Conservation (phyloP, 805 yeast species). For the Candida incommunis region DNA sequence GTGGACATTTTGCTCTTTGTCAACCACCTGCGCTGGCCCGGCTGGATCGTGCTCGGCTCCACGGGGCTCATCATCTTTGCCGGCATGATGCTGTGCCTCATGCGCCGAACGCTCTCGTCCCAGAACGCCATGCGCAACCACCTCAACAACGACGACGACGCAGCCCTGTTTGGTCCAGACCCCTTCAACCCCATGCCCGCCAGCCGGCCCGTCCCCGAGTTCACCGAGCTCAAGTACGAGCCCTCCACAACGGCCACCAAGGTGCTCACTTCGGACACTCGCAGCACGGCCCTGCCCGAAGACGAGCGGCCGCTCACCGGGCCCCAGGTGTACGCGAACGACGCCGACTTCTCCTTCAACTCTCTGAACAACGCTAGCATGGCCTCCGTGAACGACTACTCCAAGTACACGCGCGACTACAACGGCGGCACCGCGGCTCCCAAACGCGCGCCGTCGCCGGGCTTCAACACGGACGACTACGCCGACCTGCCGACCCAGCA, state of each 20-base stretch:
- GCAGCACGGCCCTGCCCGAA: background rate
- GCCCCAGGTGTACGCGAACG: background rate
- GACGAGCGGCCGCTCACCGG: slow-evolving; percentile 1
- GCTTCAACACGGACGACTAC: background rate
- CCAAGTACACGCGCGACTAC: background rate
- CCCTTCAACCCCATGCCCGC: background rate
- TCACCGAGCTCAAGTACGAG: slow-evolving; percentile 1
- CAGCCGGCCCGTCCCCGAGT: background rate
- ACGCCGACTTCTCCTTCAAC: background rate
- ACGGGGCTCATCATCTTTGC: slow-evolving; percentile 50
- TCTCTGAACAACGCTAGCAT: background rate
- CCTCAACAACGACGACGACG: background rate
- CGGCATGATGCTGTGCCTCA: slow-evolving; percentile 53
- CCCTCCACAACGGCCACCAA: background rate
- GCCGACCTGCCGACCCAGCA: background rate
- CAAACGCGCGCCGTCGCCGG: background rate
- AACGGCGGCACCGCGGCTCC: background rate
- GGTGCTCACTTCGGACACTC: background rate
- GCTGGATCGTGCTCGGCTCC: slow-evolving; percentile 70
- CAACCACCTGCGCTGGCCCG: slow-evolving; percentile 64
- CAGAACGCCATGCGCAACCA: background rate
- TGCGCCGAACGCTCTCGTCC: slow-evolving; percentile 43
- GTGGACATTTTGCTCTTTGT: slow-evolving; percentile 72
- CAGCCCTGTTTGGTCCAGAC: slow-evolving; percentile 1
- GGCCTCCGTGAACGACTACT: background rate